Conservation (phyloP, 768 basidiomycete species). For the Suillus hirtellus region DNA sequence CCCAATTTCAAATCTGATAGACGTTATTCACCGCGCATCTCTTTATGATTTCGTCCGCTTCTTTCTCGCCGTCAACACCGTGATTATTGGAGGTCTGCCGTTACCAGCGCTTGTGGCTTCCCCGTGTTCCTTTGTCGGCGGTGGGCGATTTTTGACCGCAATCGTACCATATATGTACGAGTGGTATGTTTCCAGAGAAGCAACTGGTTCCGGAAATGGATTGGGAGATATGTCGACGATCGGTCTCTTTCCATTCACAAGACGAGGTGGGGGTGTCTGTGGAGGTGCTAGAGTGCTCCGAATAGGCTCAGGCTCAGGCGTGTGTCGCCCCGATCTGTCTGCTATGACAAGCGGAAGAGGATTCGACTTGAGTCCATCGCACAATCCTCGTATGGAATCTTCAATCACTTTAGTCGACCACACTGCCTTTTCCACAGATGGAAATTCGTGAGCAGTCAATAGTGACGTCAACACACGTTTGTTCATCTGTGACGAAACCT, state of each 20-base stretch:
- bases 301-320: slow-evolving; percentile 40
- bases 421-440: slow-evolving; percentile 58
- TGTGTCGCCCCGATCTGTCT: slow-evolving; percentile 34
- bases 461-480: slow-evolving; percentile 71
- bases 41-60: slow-evolving; percentile 36
- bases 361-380: slow-evolving; percentile 56
- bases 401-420: slow-evolving; percentile 75
- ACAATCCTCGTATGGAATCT: slow-evolving; percentile 65
- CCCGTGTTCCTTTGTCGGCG: slow-evolving; percentile 25
- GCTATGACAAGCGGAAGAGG: slow-evolving; percentile 16
- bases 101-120: slow-evolving; percentile 16
- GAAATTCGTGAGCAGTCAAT: slow-evolving; percentile 77
- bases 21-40: slow-evolving; percentile 11
- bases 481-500: slow-evolving; percentile 65
- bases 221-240: slow-evolving; percentile 59
- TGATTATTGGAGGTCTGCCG: slow-evolving; percentile 40
- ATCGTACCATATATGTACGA: slow-evolving; percentile 61
- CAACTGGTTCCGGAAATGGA: slow-evolving; percentile 65
- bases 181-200: slow-evolving; percentile 61
- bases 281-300: slow-evolving; percentile 43
- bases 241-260: slow-evolving; percentile 27
- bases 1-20: slow-evolving; percentile 1
- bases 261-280: slow-evolving; percentile 50
- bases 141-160: slow-evolving; percentile 48
- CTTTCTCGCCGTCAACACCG: slow-evolving; percentile 61